A percentile compares a stretch with the other conserved stretches of the same genome.
phyloP scores from a whole-genome alignment of 2,329 filamentous ascomycete species.

The Rutstroemia sp. region DNA sequence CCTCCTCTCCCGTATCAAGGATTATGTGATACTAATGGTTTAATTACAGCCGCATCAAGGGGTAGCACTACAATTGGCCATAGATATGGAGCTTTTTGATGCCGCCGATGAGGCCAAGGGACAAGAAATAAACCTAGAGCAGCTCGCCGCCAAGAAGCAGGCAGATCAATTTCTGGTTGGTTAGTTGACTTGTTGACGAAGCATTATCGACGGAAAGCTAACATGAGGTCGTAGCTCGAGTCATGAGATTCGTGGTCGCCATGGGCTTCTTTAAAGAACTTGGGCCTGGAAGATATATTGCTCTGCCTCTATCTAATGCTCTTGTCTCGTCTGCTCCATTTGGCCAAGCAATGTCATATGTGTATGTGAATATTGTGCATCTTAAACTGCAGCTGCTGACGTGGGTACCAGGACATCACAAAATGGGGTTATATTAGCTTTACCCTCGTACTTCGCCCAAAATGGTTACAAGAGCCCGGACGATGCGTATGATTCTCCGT shows the following conservation, averaged over 20 bases:
- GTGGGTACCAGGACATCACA: neutral
- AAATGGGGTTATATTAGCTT: conserved; percentile 5
- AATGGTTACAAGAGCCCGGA: conserved; percentile 8
- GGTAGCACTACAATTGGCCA: neutral
- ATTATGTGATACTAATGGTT: neutral
- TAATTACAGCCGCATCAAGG: neutral
- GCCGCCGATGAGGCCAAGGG: neutral
- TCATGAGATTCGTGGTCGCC: conserved; percentile 12
- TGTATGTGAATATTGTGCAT: neutral
- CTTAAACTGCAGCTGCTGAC: neutral
- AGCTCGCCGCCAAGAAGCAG: neutral
- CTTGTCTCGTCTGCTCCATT: conserved; percentile 5
- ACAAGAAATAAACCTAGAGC: neutral
- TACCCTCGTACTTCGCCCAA: conserved; percentile 11
- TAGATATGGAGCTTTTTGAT: conserved; percentile 5
- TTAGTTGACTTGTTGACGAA: neutral
- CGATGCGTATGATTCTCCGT: conserved; percentile 13
- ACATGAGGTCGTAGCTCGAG: neutral
- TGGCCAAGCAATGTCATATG: neutral
- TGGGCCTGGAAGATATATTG: neutral
- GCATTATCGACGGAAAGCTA: neutral
- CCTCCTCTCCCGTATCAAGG: neutral
- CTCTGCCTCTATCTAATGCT: conserved; percentile 1
- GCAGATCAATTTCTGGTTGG: conserved; percentile 1
- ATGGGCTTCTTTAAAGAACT: conserved; percentile 10